Percentiles rank a stretch among this genome's conserved stretches.
phyloP scores from a whole-genome alignment of 441 rosid species.

The Macaranga tanarius region DNA sequence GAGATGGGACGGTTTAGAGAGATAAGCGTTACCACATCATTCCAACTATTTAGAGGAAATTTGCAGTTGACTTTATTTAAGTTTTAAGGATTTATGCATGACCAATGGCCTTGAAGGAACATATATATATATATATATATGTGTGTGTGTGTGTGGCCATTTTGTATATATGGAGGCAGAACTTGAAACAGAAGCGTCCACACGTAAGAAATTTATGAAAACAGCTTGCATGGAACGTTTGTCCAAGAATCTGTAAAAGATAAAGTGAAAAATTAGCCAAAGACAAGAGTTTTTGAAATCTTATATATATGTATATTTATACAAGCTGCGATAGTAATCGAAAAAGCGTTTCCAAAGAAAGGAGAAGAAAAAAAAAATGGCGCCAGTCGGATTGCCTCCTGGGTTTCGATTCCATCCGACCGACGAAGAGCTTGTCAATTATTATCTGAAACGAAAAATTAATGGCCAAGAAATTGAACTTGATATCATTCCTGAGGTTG shows the following conservation, averaged over 20 bases:
- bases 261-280: slow-evolving; percentile 36
- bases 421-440: slow-evolving; percentile 90
- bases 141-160: too few relatives aligned
- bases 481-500: slow-evolving; percentile 92
- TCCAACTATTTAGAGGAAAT: too few relatives aligned
- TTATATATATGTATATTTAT: slow-evolving; percentile 33
- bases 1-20: too few relatives aligned
- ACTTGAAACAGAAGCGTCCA: slow-evolving; percentile 8
- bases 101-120: too few relatives aligned
- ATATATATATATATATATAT: too few relatives aligned
- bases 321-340: background rate
- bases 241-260: slow-evolving; percentile 65
- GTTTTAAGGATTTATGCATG: too few relatives aligned
- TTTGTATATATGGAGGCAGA: background rate
- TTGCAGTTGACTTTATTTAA: too few relatives aligned
- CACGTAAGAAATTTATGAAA: slow-evolving; percentile 12
- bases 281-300: slow-evolving; percentile 35
- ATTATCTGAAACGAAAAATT: slow-evolving; percentile 82
- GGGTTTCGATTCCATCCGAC: slow-evolving; percentile 92
- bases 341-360: background rate
- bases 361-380: slow-evolving; percentile 35
- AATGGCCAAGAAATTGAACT: slow-evolving; percentile 81
- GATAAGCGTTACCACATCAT: too few relatives aligned
- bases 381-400: slow-evolving; percentile 90
- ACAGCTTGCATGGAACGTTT: slow-evolving; percentile 56